Evolutionary conservation across 1,284 basidiomycete species (phyloP).

Genomic region (Sanghuangporus baumii): DNA sequence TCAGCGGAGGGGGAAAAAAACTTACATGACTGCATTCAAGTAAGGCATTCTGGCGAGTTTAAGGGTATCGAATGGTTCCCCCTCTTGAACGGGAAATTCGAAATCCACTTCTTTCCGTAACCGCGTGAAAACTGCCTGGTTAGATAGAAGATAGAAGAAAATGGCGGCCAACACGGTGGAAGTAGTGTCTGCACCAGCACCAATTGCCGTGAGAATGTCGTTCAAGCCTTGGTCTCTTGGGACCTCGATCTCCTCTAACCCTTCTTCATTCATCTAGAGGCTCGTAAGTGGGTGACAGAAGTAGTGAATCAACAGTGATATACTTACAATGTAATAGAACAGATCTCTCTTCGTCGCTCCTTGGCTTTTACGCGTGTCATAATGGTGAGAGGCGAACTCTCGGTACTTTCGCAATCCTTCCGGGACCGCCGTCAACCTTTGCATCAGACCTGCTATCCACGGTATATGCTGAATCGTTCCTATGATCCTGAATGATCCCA

Average conservation of each 20-base stretch:
- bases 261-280: constrained; percentile 27
- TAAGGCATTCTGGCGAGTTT: constrained; percentile 26
- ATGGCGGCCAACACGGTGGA: constrained; percentile 28
- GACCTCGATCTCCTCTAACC: constrained; percentile 21
- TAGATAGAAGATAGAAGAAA: constrained; percentile 28
- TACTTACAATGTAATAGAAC: constrained; percentile 33
- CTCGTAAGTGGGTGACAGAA: neutral
- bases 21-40: constrained; percentile 30
- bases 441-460: constrained; percentile 2
- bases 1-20: neutral
- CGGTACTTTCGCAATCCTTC: constrained; percentile 2
- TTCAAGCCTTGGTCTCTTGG: constrained; percentile 25
- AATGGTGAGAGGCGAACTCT: constrained; percentile 16
- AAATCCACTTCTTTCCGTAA: constrained; percentile 28
- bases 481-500: neutral
- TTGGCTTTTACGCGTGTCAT: constrained; percentile 15
- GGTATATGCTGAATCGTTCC: constrained; percentile 10
- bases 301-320: neutral
- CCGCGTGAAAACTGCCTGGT: constrained; percentile 25
- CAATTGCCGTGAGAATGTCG: constrained; percentile 31
- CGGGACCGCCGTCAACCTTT: neutral
- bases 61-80: constrained; percentile 17
- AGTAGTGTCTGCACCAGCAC: constrained; percentile 33
- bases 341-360: constrained; percentile 31
- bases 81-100: constrained; percentile 18